Base-by-base conservation (phyloP, 192 early-diverging fungal genomes). In the Chytriomyces sp. region DNA sequence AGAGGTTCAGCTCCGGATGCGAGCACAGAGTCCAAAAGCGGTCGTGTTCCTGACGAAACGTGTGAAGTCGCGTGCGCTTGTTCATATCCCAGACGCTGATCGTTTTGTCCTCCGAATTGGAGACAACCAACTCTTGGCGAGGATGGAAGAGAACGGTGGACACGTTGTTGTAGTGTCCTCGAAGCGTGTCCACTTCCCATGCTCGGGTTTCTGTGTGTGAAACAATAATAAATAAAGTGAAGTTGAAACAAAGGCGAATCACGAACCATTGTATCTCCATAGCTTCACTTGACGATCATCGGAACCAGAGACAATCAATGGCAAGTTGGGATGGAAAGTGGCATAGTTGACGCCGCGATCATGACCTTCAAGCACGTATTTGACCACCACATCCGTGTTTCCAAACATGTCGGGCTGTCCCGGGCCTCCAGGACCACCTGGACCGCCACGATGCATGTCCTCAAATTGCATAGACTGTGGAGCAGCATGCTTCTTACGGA, bases 111-210 rank as follows among this genome's bases (percentile, higher is more conserved):
- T 99, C 98, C 34, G 93, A 90, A 56, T 93, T 88, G 8, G 93
- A 94, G 52, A 99, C 77, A 61, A 99, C 94, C 40, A 99, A 82
- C 59, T 99, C 98, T 69, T 93, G 93, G 58, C 94, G 92, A 19
- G 94, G 94, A 75, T 99, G 96, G 88, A 99, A 99, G 49, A 99
- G 77, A 2, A 92, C 92, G 54, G 88, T 88, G 30, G 92, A 94
- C 32, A 99, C 93, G 64, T 98, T 98, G 88, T 96, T 98, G 82
- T 94, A 98, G 80, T 99, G 98, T 7, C 96, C 98, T 32, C 98
- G 90, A 85, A 94, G 98, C 26, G 95, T 96, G 75, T 99, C 96
- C n/a, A 99, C 92, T 78, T 99, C 98, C 98, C 98, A 99, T 19
- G 98, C 98, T 77, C 93, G 91, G 39, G 93, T 92, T 71, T 99